Evolutionary conservation across 2,329 filamentous ascomycete species (phyloP).

Genomic region (Dryadomyces quercivorus): DNA sequence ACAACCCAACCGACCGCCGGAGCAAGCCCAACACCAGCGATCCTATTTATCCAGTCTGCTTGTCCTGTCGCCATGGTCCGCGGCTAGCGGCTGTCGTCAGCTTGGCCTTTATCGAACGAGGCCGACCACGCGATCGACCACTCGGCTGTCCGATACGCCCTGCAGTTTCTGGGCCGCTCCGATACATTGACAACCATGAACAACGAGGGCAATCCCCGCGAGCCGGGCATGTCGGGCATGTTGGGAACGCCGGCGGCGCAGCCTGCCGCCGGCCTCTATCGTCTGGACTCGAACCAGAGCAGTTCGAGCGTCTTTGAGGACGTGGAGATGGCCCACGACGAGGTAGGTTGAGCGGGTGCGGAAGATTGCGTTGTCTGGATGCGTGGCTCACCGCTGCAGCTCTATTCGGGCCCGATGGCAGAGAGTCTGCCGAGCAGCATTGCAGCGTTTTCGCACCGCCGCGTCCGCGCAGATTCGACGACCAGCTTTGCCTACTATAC

Average conservation of each 20-base stretch:
- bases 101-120: not conserved
- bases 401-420: slow-evolving; percentile 85
- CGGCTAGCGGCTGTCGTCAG: not conserved
- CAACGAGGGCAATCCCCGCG: not conserved
- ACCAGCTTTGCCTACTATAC: slow-evolving; percentile 86
- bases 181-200: not conserved
- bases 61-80: not conserved
- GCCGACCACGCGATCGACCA: not conserved
- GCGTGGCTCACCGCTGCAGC: slow-evolving; percentile 27
- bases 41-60: not conserved
- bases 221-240: not conserved
- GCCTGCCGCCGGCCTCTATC: slow-evolving; percentile 29
- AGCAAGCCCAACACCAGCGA: not conserved
- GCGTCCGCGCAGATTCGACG: slow-evolving; percentile 68
- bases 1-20: not conserved
- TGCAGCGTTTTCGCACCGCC: slow-evolving; percentile 81
- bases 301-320: slow-evolving; percentile 77
- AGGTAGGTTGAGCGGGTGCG: too few species aligned
- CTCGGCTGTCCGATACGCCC: not conserved
- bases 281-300: slow-evolving; percentile 58
- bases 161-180: not conserved
- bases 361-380: too few species aligned
- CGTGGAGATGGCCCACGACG: slow-evolving; percentile 97
- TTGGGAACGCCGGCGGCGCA: not conserved
- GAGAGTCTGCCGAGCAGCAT: slow-evolving; percentile 93